Conservation (phyloP, 176 grass and related monocot species). For the Elymus sibiricus region DNA sequence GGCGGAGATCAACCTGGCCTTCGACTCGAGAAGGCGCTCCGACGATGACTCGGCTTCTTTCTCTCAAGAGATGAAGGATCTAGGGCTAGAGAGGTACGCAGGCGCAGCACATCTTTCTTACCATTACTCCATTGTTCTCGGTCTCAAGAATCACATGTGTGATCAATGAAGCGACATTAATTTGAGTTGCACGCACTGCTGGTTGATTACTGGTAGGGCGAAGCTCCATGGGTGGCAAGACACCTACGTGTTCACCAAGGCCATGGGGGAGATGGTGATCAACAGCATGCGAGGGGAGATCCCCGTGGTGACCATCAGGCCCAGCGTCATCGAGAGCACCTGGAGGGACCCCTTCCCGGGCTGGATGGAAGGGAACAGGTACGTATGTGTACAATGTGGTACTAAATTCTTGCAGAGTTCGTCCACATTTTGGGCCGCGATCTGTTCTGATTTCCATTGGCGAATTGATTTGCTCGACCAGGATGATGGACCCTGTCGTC, state of each 20-base stretch:
- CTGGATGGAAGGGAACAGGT: slow-evolving; percentile 99
- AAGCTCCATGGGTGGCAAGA: slow-evolving; percentile 92
- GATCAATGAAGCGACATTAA: neutral
- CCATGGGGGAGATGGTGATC: slow-evolving; percentile 93
- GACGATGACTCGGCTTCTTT: slow-evolving; percentile 23
- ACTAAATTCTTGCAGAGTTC: neutral
- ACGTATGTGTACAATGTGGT: neutral
- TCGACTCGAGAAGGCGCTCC: slow-evolving; percentile 23
- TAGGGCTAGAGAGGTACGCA: slow-evolving; percentile 67
- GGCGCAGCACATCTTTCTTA: neutral
- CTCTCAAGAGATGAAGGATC: slow-evolving; percentile 74
- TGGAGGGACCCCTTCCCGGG: slow-evolving; percentile 86
- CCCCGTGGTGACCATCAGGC: slow-evolving; percentile 84
- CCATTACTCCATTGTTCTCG: neutral
- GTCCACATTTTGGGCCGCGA: neutral
- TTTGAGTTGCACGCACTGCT: neutral
- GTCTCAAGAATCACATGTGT: no score
- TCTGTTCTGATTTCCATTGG: neutral
- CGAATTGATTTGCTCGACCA: neutral
- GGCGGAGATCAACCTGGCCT: slow-evolving; percentile 77
- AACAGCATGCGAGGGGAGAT: slow-evolving; percentile 83
- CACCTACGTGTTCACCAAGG: slow-evolving; percentile 92
- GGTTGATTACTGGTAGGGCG: slow-evolving; percentile 38
- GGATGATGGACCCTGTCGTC: slow-evolving; percentile 97
- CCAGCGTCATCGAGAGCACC: slow-evolving; percentile 87